A percentile compares a stretch with the other conserved stretches of the same genome.
phyloP scores from a whole-genome alignment of 148 eudicot species.

The Talinum fruticosum region DNA sequence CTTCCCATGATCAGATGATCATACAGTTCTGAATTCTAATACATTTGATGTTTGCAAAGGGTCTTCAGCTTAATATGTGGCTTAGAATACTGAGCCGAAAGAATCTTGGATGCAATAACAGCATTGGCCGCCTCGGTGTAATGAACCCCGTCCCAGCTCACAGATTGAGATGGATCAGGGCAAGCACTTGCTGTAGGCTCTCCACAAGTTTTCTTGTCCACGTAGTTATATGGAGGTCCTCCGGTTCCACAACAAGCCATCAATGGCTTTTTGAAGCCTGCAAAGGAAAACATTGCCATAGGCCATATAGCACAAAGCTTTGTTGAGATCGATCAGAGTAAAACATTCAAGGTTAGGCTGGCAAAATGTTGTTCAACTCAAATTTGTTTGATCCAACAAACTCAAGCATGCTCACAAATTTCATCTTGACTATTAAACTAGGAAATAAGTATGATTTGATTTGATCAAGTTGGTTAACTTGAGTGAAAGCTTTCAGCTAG shows the following conservation, averaged over 20 bases:
- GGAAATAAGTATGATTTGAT: background rate
- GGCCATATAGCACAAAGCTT: background rate
- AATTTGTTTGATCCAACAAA: too few species aligned
- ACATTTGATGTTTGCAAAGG: constrained; percentile 15
- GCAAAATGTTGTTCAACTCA: too few species aligned
- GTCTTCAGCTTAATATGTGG: constrained; percentile 21
- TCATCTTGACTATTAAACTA: background rate
- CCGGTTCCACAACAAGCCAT: constrained; percentile 52
- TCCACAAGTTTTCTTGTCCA: constrained; percentile 28
- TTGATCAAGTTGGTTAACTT: background rate
- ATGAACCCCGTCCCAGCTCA: constrained; percentile 46
- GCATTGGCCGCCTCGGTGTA: constrained; percentile 43
- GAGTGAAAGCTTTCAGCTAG: background rate
- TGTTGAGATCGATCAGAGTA: too few species aligned
- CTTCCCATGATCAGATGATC: too few species aligned
- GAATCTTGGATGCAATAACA: constrained; percentile 30
- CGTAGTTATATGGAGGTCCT: constrained; percentile 47
- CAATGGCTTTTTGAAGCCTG: constrained; percentile 43
- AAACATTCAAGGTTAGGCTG: too few species aligned
- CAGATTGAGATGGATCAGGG: constrained; percentile 26
- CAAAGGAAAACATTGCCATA: background rate
- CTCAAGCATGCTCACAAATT: too few species aligned
- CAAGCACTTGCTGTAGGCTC: constrained; percentile 30
- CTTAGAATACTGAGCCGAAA: constrained; percentile 27
- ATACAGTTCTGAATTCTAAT: too few species aligned